Conservation (phyloP, 2,329 filamentous ascomycete genomes). For the Nemania sp. region DNA sequence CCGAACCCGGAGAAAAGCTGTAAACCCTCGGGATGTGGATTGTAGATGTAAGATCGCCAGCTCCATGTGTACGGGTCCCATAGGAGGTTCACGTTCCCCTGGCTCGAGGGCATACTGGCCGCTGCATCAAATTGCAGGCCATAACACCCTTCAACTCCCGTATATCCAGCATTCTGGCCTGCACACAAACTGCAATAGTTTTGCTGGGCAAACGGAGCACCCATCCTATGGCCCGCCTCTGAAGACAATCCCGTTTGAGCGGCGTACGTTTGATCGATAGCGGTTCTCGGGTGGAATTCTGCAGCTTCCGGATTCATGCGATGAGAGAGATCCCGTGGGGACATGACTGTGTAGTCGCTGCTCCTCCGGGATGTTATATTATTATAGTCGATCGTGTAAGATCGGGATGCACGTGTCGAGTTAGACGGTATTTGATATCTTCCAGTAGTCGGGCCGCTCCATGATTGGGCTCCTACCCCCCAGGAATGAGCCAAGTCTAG, state of each 20-base stretch:
- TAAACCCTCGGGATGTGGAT: background rate
- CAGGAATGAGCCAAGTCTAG: background rate
- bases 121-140: background rate
- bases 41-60: background rate
- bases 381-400: background rate
- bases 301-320: constrained; percentile 6
- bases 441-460: background rate
- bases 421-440: background rate
- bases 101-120: background rate
- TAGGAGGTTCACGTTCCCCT: background rate
- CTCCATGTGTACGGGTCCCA: background rate
- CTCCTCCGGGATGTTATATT: too few species aligned
- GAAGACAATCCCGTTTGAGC: background rate
- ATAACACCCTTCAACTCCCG: background rate
- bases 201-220: background rate
- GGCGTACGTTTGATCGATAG: background rate
- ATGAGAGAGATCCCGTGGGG: background rate
- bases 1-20: background rate
- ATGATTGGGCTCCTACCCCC: constrained; percentile 2
- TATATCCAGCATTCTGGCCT: background rate
- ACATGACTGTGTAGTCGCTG: too few species aligned
- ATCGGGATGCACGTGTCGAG: background rate
- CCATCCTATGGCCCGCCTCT: background rate
- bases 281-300: background rate
- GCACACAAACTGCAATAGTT: background rate